A percentile compares a stretch with the other conserved stretches of the same genome.
These are phyloP conservation scores for Petunia hybrid DNA, from an alignment of 305 asterid species.

Conservation along the genomic window DNA sequence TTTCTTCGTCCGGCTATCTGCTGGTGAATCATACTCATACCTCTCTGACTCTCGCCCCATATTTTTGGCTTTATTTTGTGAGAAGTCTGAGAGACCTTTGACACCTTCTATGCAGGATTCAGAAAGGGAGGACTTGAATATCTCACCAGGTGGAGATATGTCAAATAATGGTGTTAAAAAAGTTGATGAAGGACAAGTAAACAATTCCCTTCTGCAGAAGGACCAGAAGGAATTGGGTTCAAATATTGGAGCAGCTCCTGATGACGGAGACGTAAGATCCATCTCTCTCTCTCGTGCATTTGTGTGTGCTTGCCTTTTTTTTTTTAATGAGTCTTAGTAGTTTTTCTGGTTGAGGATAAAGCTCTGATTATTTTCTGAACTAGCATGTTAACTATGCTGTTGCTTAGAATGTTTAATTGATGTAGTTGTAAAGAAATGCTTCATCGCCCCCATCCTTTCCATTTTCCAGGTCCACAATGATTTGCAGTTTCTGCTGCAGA, in stretches of 20 bases:
- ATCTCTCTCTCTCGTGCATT: not conserved
- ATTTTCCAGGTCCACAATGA: constrained; percentile 64
- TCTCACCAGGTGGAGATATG: constrained; percentile 24
- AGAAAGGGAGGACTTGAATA: constrained; percentile 27
- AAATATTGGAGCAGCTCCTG: constrained; percentile 28
- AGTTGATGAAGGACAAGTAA: not conserved
- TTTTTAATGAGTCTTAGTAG: not conserved
- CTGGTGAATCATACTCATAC: not conserved
- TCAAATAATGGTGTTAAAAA: constrained; percentile 30
- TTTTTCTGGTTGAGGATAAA: constrained; percentile 18
- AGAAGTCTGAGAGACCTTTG: constrained; percentile 1
- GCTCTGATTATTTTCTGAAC: constrained; percentile 4
- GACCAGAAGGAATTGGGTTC: constrained; percentile 27
- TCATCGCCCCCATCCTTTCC: constrained; percentile 12
- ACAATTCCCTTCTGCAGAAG: constrained; percentile 11
- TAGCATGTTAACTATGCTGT: not conserved
- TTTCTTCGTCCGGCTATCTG: constrained; percentile 15
- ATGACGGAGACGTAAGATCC: constrained; percentile 40
- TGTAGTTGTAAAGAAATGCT: constrained; percentile 11
- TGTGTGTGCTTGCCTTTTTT: not conserved
- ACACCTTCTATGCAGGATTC: constrained; percentile 39
- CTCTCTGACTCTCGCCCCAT: not conserved
- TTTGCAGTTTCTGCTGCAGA: constrained; percentile 59
- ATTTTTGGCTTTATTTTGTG: constrained; percentile 7
- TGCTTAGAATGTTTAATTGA: constrained; percentile 20